Evolutionary conservation across 192 early-diverging fungal genomes (phyloP).

Genomic region (Phycomyces blakesleeanus): DNA sequence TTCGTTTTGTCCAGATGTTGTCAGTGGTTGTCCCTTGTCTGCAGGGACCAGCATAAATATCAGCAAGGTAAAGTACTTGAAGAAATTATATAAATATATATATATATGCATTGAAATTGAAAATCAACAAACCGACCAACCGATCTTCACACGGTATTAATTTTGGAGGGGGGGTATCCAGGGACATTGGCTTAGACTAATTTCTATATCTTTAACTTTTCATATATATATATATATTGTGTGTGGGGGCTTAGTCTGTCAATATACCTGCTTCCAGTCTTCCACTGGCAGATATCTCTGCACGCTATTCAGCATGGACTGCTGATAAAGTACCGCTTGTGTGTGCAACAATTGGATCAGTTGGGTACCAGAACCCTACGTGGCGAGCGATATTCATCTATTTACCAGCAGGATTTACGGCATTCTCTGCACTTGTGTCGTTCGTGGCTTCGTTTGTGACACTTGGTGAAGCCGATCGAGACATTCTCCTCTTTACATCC

Average conservation of each 20-base stretch:
- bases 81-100: no score
- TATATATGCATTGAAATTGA: no score
- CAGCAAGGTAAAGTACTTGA: neutral
- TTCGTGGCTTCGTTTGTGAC: conserved; percentile 16
- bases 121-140: no score
- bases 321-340: conserved; percentile 2
- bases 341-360: conserved; percentile 25
- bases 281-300: conserved; percentile 30
- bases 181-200: no score
- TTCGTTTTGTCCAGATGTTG: neutral
- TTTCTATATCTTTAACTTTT: no score
- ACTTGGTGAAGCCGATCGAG: conserved; percentile 10
- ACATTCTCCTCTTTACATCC: conserved; percentile 25
- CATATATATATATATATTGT: no score
- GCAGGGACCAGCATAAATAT: neutral
- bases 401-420: conserved; percentile 19
- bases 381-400: conserved; percentile 28
- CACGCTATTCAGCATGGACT: conserved; percentile 5
- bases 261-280: conserved; percentile 5
- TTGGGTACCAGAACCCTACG: conserved; percentile 30
- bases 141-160: no score
- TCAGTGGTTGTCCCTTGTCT: neutral
- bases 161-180: no score
- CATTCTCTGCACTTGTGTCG: conserved; percentile 22
- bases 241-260: conserved; percentile 8